A percentile compares a stretch with the other conserved stretches of the same genome.
Conservation (phyloP, 106 monocot genomes). For the Dendrobium nobile region DNA sequence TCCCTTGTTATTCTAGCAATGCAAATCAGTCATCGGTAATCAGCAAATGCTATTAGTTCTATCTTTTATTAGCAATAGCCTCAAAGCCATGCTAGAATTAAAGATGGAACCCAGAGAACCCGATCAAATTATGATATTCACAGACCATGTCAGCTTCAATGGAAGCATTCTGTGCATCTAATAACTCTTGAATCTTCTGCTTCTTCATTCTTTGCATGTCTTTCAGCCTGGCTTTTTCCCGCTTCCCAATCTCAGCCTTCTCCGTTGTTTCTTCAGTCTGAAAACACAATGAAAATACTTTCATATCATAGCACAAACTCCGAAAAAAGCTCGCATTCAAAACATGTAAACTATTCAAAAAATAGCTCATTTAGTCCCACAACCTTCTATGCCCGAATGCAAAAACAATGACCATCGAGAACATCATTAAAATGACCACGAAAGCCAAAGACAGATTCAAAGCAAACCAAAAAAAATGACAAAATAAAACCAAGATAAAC, state of each 20-base stretch:
- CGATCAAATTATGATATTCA: neutral
- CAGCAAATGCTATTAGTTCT: neutral
- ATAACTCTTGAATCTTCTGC: constrained; percentile 65
- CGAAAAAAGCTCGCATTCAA: neutral
- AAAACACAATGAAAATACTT: neutral
- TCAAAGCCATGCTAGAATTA: neutral
- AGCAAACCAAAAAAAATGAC: neutral
- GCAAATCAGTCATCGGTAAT: constrained; percentile 5
- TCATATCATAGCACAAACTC: neutral
- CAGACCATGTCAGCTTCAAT: constrained; percentile 81
- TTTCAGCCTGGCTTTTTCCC: constrained; percentile 54
- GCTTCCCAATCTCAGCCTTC: constrained; percentile 38
- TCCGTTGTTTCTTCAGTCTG: constrained; percentile 26
- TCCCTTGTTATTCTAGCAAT: constrained; percentile 68
- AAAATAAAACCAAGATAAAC: neutral
- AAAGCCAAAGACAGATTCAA: neutral
- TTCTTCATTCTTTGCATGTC: constrained; percentile 71
- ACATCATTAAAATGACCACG: neutral
- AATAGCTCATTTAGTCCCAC: neutral
- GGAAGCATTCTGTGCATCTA: constrained; percentile 66
- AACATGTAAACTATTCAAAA: neutral
- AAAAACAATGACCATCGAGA: neutral
- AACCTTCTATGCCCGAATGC: neutral
- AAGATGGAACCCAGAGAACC: neutral
- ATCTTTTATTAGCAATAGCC: neutral